Conservation (phyloP, 139 green algal genomes). For the Klebsormidium nitens region DNA sequence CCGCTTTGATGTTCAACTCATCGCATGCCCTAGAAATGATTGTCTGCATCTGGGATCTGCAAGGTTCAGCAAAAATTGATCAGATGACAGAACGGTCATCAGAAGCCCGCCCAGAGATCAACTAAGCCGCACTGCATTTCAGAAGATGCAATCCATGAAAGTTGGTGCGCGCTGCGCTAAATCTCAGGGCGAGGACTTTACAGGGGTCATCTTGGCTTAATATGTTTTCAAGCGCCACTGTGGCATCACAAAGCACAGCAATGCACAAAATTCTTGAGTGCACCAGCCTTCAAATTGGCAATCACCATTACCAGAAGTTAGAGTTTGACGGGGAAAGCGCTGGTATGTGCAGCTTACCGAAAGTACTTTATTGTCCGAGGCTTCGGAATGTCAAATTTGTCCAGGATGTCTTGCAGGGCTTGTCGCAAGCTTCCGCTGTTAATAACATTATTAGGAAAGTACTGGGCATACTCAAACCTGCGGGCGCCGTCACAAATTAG, state of each 20-base stretch:
- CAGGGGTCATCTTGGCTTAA: not conserved
- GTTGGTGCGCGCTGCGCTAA: too few species aligned
- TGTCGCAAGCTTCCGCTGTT: constrained; percentile 71
- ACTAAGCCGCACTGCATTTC: too few species aligned
- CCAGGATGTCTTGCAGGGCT: constrained; percentile 67
- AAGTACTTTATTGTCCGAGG: constrained; percentile 85
- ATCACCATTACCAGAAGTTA: constrained; percentile 1
- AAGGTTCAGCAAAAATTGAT: too few species aligned
- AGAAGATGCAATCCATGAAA: too few species aligned
- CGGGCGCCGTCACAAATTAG: constrained; percentile 78
- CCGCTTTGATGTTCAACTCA: constrained; percentile 80
- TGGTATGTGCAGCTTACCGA: constrained; percentile 46
- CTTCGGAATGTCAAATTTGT: constrained; percentile 52
- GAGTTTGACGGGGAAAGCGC: not conserved
- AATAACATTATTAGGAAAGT: constrained; percentile 97
- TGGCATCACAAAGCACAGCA: not conserved
- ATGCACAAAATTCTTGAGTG: not conserved
- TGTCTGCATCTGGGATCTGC: constrained; percentile 86
- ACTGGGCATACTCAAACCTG: constrained; percentile 81
- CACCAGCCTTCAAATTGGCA: not conserved
- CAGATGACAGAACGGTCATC: too few species aligned
- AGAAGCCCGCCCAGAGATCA: too few species aligned
- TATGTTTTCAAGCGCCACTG: not conserved
- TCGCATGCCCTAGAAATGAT: constrained; percentile 90
- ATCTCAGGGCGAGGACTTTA: too few species aligned